Evolutionary conservation across 805 yeast species (phyloP).

Genomic region (Barnettozyma wickerhamii): DNA sequence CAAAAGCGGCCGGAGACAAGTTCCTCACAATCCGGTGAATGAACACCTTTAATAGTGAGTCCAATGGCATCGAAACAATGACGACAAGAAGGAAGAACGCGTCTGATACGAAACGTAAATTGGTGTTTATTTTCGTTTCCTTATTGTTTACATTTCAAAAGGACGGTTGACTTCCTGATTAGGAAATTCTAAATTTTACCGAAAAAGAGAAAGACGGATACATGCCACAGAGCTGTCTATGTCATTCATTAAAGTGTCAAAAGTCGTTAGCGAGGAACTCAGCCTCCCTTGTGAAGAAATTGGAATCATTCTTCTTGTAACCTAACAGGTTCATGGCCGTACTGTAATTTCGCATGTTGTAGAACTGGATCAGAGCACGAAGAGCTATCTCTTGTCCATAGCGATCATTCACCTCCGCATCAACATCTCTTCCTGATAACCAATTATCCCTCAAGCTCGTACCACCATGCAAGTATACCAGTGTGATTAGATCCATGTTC

Average conservation of each 20-base stretch:
- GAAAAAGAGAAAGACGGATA: not conserved
- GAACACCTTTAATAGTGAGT: slow-evolving; percentile 11
- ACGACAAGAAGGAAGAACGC: no score
- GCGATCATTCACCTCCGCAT: slow-evolving; percentile 69
- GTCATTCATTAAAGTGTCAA: not conserved
- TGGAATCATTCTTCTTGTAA: slow-evolving; percentile 38
- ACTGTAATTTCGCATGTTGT: slow-evolving; percentile 58
- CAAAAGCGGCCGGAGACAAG: slow-evolving; percentile 11
- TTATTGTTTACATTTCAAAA: not conserved
- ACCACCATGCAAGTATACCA: slow-evolving; percentile 73
- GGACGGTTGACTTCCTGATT: slow-evolving; percentile 10
- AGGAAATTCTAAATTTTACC: slow-evolving; percentile 1
- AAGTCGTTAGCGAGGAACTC: slow-evolving; percentile 23
- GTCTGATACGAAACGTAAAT: no score
- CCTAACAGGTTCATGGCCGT: slow-evolving; percentile 52
- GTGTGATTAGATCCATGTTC: slow-evolving; percentile 90
- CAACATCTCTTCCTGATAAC: slow-evolving; percentile 79
- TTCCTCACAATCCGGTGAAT: slow-evolving; percentile 19
- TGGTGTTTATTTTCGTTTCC: slow-evolving; percentile 2
- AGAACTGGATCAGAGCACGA: slow-evolving; percentile 72
- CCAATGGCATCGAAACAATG: not conserved
- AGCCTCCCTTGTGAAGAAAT: slow-evolving; percentile 39
- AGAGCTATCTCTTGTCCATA: slow-evolving; percentile 83
- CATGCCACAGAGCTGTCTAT: no score
- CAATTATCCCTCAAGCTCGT: slow-evolving; percentile 77